Conservation (phyloP, 495 filamentous ascomycete genomes). For the Talaromyces thailandensis region DNA sequence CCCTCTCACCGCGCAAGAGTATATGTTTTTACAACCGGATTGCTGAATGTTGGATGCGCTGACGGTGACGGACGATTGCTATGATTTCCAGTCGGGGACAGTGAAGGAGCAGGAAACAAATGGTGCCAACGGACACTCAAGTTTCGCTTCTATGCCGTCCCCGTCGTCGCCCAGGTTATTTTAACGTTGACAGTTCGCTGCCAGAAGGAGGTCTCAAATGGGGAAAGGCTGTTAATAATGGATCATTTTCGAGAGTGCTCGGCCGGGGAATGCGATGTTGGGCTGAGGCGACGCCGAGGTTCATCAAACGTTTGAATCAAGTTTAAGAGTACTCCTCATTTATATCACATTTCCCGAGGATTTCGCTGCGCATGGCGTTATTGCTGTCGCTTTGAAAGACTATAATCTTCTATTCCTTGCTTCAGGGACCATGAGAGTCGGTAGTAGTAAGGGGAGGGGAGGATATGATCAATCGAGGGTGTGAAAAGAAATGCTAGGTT, state of each 20-base stretch:
- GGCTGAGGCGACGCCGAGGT: slow-evolving; percentile 53
- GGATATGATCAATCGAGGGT: slow-evolving; percentile 45
- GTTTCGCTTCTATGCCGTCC: background rate
- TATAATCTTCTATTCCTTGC: slow-evolving; percentile 55
- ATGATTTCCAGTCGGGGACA: slow-evolving; percentile 61
- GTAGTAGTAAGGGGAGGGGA: slow-evolving; percentile 24
- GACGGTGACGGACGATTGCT: slow-evolving; percentile 65
- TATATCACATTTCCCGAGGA: slow-evolving; percentile 51
- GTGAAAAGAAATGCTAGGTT: slow-evolving; percentile 19
- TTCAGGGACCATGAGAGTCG: slow-evolving; percentile 16
- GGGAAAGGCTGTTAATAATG: slow-evolving; percentile 61
- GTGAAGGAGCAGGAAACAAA: background rate
- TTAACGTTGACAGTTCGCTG: background rate
- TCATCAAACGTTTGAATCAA: slow-evolving; percentile 47
- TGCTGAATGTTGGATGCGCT: slow-evolving; percentile 62
- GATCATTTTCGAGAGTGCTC: slow-evolving; percentile 60
- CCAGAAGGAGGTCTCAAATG: slow-evolving; percentile 21
- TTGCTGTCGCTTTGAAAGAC: slow-evolving; percentile 30
- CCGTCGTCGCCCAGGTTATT: background rate
- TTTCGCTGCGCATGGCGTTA: slow-evolving; percentile 32
- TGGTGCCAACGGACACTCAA: background rate
- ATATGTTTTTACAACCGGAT: too few species aligned
- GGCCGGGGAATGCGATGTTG: slow-evolving; percentile 61
- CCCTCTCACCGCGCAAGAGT: too few species aligned
- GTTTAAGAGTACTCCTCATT: slow-evolving; percentile 55